Evolutionary conservation across 805 yeast genomes (phyloP), one percentile per base, ranked within the genome.

Genomic region (Yamadazyma takamatsuzukensis): DNA sequence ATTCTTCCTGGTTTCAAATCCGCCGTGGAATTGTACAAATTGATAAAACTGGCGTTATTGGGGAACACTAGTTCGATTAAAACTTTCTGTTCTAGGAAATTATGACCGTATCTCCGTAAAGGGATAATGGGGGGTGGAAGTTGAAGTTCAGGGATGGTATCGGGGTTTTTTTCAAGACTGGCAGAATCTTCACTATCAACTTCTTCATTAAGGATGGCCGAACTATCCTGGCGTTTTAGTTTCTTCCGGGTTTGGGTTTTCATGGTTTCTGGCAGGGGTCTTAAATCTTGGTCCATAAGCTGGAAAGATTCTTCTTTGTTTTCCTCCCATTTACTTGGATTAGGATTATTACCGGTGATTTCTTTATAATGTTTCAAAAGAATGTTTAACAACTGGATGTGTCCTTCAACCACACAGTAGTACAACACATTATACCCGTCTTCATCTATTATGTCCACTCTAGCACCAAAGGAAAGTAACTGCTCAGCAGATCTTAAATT

Each of bases 41-140:
- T 64, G 30, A 78, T 64, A 25, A 74, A 68, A 64, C 36, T 72
- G 32, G 45, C 54, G 31, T 64, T 66, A 21, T 67, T 61, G 27
- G 78, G 77, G 47, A 88, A 80, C 2, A 75, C 71, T 26, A 93
- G 61, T 52, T 89, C 95, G 18, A 93, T 71, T 41, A 88, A 78
- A 4, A 86, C 86, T 55, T 86, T 87, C 53, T 84, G 85, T 52
- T 93, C 97, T 49, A 93, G 62, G 64, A 88, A 93, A 55, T 87
- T 93, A 59, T 93, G 98, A 11, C 98, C 98, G 53, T 93, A 93
- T 48, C 95, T 76, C 48, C 96, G 72, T 33, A 93, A 64, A 0
- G 98, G 98, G 31, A 93, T 78, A 33, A 93, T 86, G 3, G 98
- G 98, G 1, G 98, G 98, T 0, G 98, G 98, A 37, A 93, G 68